Base-by-base conservation (phyloP, 805 yeast species). In the Nakazawaea populi region DNA sequence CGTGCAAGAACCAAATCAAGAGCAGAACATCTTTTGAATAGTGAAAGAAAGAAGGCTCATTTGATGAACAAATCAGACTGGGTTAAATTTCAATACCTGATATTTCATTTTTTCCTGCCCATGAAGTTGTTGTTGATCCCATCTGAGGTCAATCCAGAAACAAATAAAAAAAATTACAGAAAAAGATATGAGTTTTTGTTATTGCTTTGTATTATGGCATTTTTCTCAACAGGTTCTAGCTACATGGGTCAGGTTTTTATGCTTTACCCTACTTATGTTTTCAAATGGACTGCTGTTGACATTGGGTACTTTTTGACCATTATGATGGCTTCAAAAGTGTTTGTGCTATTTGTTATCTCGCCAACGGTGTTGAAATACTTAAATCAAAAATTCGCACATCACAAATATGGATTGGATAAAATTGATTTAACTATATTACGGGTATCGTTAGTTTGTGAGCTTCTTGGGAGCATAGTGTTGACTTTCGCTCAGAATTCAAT, bases 241-340 rank as follows among this genome's bases (percentile, higher is more conserved):
- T 68, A 72, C 0, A 38, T 66, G 8, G 64, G 69, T 9, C 70
- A 73, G 12, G 64, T 76, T 0, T 49, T 71, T 27, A 60, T 79
- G 1, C 61, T 82, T 11, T 81, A 72, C 55, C 74, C 79, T 0
- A 73, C 80, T 11, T 75, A 66, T 54, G 57, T 56, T 29, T 80
- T 72, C 59, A 55, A 68, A 31, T 79, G 85, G 83, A 63, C 59
- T 5, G 71, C 82, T 11, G 71, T 67, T 3, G 73, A 73, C 41
- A 58, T 83, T 36, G 85, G 85, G 3, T 74, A 72, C 52, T 73
- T 74, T 45, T 63, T 81, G 48, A 76, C 85, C 0, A 54, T 75
- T 4, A 53, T 72, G 1, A 83, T 83, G 40, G 51, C 74, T 4
- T 65, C 76, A 4, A 69, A 75, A 53, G 80, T 83, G 0, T 24